Base-by-base conservation (phyloP, 1,284 basidiomycete genomes). In the Ganoderma resinaceum region DNA sequence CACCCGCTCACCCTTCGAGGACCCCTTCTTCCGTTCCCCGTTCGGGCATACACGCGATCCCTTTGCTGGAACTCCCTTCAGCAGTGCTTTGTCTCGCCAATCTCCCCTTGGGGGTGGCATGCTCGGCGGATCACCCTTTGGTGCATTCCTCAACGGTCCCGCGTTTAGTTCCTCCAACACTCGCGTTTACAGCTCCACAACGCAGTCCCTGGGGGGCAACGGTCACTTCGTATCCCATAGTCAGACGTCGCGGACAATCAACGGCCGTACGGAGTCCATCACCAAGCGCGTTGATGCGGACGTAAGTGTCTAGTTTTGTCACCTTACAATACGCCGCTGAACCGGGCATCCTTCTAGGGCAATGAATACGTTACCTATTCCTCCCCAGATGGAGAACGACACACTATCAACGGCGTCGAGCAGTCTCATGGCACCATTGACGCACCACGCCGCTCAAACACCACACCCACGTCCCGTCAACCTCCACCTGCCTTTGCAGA, bases 341-440 rank as follows among this genome's bases (percentile, higher is more conserved):
- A 68, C 60, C 18, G 14, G 53, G 31, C 12, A 23, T 23, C 23
- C 9, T 38, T 29, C 5, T 67, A 94, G 91, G 92, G 92, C 3
- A 92, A 91, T 70, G 89, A 91, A 73, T 90, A 92, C 76, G 81
- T 91, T 53, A 89, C 85, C 3, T 86, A 87, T 62, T 87, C 84
- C 5, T 87, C 85, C 68, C 86, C 89, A 7, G 90, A 93, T 68
- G 91, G 92, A 37, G 84, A 91, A 75, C 80, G 87, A 1, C 83
- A 85, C 73, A 89, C 86, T 6, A 82, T 94, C 71, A 93, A 94
- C 68, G 92, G 92, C 7, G 78, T 91, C 23, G 89, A 93, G 62
- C 91, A 92, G 74, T 70, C 75, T 2, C 67, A 40, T 40, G 62
- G 72, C n/a, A 53, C 53, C 29, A 59, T 70, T 11, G 66, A 70